Percentiles rank a stretch among this genome's conserved stretches.
phyloP scores from a whole-genome alignment of 2,329 filamentous ascomycete genomes.

The Colletotrichum sp. region DNA sequence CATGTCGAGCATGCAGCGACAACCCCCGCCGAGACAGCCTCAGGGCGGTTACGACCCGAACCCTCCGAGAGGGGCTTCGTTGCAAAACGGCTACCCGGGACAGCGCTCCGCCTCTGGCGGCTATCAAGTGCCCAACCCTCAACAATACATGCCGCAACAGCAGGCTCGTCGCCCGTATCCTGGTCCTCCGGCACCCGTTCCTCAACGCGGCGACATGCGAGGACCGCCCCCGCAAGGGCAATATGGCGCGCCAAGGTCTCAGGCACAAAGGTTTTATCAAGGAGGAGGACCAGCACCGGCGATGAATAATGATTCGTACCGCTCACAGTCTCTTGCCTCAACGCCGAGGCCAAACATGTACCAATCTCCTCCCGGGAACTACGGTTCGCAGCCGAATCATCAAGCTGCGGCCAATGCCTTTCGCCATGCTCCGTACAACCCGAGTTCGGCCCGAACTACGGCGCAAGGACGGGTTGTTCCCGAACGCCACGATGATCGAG shows the following conservation, averaged over 20 bases:
- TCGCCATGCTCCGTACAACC: slow-evolving; percentile 77
- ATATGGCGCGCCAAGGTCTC: slow-evolving; percentile 39
- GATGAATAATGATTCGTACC: slow-evolving; percentile 83
- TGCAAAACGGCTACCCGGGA: slow-evolving; percentile 36
- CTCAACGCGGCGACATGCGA: slow-evolving; percentile 57
- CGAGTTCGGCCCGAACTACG: slow-evolving; percentile 76
- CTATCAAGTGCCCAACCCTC: slow-evolving; percentile 47
- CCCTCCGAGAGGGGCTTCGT: slow-evolving; percentile 43
- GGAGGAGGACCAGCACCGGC: slow-evolving; percentile 68
- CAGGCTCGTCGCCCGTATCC: slow-evolving; percentile 50
- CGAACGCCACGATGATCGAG: slow-evolving; percentile 87
- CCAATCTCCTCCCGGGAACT: slow-evolving; percentile 65
- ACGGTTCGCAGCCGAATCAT: slow-evolving; percentile 42
- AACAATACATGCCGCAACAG: slow-evolving; percentile 54
- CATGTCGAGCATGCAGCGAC: slow-evolving; percentile 61
- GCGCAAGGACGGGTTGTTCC: slow-evolving; percentile 91
- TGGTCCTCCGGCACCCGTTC: slow-evolving; percentile 54
- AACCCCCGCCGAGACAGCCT: slow-evolving; percentile 64
- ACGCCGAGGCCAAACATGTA: slow-evolving; percentile 76
- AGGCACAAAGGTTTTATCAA: slow-evolving; percentile 66
- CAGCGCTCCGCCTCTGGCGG: slow-evolving; percentile 58
- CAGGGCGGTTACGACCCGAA: slow-evolving; percentile 39
- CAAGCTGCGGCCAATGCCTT: slow-evolving; percentile 75
- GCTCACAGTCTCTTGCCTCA: slow-evolving; percentile 91
- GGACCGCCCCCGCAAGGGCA: slow-evolving; percentile 44